Conservation (phyloP, 2,329 filamentous ascomycete genomes). For the Tothia fuscella region DNA sequence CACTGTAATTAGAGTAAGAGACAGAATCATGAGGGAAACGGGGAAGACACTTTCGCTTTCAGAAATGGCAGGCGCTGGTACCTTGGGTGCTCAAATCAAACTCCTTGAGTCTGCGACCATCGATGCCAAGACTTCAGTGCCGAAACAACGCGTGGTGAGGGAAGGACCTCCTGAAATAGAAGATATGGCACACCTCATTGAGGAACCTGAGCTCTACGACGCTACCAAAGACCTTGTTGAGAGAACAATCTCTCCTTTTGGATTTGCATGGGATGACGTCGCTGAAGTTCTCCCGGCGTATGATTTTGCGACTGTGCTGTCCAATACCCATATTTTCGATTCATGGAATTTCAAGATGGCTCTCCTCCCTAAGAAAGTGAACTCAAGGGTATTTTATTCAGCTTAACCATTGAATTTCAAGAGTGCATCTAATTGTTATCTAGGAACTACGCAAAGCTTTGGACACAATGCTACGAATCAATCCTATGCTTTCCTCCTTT, state of each 20-base stretch:
- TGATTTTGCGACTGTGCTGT: constrained; percentile 9
- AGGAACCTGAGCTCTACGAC: constrained; percentile 17
- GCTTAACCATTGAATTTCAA: no score
- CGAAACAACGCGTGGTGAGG: constrained; percentile 14
- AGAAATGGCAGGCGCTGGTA: constrained; percentile 2
- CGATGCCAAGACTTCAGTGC: constrained; percentile 13
- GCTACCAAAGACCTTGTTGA: constrained; percentile 16
- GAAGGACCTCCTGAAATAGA: constrained; percentile 18
- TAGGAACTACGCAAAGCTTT: constrained; percentile 3
- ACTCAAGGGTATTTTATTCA: neutral
- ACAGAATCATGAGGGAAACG: constrained; percentile 10
- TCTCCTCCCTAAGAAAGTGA: neutral
- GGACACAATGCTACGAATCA: constrained; percentile 2
- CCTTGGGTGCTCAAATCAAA: constrained; percentile 13
- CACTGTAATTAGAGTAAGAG: constrained; percentile 12
- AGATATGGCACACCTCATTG: constrained; percentile 19
- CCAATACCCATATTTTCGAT: constrained; percentile 2
- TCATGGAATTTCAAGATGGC: constrained; percentile 5
- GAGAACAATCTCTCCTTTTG: constrained; percentile 15
- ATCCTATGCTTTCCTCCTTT: constrained; percentile 1
- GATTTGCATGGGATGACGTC: constrained; percentile 21
- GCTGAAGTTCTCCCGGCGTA: constrained; percentile 21
- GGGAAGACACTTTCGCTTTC: constrained; percentile 10
- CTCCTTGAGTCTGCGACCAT: constrained; percentile 17
- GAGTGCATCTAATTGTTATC: neutral